Evolutionary conservation across 176 grass and related monocot species (phyloP).

Genomic region (Chloris gayana): DNA sequence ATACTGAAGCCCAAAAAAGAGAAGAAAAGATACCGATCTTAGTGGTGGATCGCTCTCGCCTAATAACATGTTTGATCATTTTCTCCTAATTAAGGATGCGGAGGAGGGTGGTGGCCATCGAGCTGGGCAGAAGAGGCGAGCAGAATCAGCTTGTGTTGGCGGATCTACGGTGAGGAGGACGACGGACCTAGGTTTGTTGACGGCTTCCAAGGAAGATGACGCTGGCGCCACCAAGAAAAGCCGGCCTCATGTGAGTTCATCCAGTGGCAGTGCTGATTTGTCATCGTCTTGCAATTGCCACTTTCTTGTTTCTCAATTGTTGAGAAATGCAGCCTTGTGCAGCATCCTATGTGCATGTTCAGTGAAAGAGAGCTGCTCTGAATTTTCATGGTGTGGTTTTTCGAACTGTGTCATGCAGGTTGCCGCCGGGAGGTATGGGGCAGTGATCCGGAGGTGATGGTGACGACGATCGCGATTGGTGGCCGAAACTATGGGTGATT

Average conservation of each 20-base stretch:
- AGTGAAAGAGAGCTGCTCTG: not conserved
- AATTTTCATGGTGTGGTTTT: slow-evolving; percentile 1
- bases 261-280: not conserved
- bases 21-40: not conserved
- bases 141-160: not conserved
- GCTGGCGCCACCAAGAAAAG: slow-evolving; percentile 47
- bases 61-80: not conserved
- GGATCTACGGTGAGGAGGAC: slow-evolving; percentile 57
- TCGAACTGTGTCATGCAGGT: slow-evolving; percentile 36
- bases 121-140: slow-evolving; percentile 59
- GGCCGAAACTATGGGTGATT: not conserved
- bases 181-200: slow-evolving; percentile 58
- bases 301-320: not conserved
- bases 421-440: slow-evolving; percentile 70
- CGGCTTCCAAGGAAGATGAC: slow-evolving; percentile 30
- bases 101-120: slow-evolving; percentile 35
- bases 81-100: slow-evolving; percentile 38
- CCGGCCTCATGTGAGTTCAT: slow-evolving; percentile 52
- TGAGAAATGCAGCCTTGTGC: not conserved
- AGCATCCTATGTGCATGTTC: not conserved
- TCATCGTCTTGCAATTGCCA: not conserved
- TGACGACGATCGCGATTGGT: not conserved
- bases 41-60: not conserved
- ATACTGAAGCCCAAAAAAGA: too few species aligned
- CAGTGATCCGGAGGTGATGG: slow-evolving; percentile 50